Evolutionary conservation across 2,329 filamentous ascomycete species (phyloP).

Genomic region (Amesomyces nigricolor): DNA sequence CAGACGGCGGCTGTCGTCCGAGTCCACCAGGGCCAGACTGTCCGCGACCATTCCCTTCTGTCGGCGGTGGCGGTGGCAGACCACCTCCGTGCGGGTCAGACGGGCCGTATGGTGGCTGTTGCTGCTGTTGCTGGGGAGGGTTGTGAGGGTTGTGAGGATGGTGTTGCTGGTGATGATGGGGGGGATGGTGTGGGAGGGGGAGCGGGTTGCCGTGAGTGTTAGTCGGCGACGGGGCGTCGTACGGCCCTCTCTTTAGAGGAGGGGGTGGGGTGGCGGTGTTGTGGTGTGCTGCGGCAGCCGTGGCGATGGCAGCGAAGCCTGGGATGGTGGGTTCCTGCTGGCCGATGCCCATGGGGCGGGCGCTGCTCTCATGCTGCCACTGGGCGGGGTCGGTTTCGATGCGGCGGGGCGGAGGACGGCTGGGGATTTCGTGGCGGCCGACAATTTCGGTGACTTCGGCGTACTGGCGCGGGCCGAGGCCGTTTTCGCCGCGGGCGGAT

Average conservation of each 20-base stretch:
- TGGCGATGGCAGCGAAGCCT: neutral
- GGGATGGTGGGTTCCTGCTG: constrained; percentile 46
- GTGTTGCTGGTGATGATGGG: no score
- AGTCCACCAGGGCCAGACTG: constrained; percentile 22
- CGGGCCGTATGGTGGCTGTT: constrained; percentile 39
- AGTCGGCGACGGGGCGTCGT: constrained; percentile 29
- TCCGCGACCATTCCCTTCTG: constrained; percentile 39
- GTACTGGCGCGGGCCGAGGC: constrained; percentile 48
- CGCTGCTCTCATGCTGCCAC: constrained; percentile 78
- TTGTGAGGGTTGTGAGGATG: no score
- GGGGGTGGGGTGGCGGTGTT: constrained; percentile 42
- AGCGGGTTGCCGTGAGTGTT: no score
- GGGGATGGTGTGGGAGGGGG: no score
- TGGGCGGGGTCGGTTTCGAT: constrained; percentile 85
- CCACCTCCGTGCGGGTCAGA: constrained; percentile 7
- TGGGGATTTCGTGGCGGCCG: constrained; percentile 53
- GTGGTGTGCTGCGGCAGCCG: constrained; percentile 25
- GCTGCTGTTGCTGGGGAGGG: constrained; percentile 11
- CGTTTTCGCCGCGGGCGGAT: constrained; percentile 60
- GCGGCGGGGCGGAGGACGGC: constrained; percentile 49
- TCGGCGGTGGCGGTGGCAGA: neutral
- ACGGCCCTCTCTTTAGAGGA: constrained; percentile 43
- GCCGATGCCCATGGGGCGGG: constrained; percentile 64
- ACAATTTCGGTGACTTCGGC: constrained; percentile 53
- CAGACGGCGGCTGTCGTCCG: constrained; percentile 31